Base-by-base conservation (phyloP, 106 monocot genomes). In the Chionographis japonica region DNA sequence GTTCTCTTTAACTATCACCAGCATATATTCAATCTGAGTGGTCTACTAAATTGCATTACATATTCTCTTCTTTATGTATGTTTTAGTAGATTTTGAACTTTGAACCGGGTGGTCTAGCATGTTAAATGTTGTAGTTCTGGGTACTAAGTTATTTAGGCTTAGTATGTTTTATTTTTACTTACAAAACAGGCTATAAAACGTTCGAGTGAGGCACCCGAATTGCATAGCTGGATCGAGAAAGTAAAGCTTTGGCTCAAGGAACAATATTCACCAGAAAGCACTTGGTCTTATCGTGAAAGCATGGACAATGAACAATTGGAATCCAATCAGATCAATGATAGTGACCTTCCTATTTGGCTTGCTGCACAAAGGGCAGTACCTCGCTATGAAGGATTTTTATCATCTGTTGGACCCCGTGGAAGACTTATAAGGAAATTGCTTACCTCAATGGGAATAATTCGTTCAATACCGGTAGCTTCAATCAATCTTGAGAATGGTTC, bases 311-410 rank as follows among this genome's bases (percentile, higher is more conserved):
- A 71, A 38, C 74, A 82, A 41, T 12, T 69, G 19, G 68, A 76
- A 39, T 35, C 56, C 69, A 70, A 74, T 43, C 55, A 79, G 63
- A 37, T 56, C 56, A 20, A 36, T 43, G 81, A 85, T 57, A 68
- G 13, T 15, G 76, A 86, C 13, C 78, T 97, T 63, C 89, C 97
- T 69, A 89, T 92, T 68, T 87, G 92, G 92, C 82, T 97, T 77
- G 97, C 92, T 58, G 89, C 89, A 54, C 89, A 97, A 73, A 89
- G 61, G 74, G 89, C 92, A 56, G 79, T 85, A 15, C 84, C 86
- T 73, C 89, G 75, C 43, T 97, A 97, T 72, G 85, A 87, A 75
- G 97, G 97, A 4, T 62, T 97, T 62, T 74, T 97, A 36, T 97
- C 97, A 58, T 74, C 88, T 50, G 62, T 79, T 62, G 97, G 97